A percentile compares a stretch with the other conserved stretches of the same genome.
phyloP scores from a whole-genome alignment of 1,139 yeast genomes.

The Kodamaea suecica region DNA sequence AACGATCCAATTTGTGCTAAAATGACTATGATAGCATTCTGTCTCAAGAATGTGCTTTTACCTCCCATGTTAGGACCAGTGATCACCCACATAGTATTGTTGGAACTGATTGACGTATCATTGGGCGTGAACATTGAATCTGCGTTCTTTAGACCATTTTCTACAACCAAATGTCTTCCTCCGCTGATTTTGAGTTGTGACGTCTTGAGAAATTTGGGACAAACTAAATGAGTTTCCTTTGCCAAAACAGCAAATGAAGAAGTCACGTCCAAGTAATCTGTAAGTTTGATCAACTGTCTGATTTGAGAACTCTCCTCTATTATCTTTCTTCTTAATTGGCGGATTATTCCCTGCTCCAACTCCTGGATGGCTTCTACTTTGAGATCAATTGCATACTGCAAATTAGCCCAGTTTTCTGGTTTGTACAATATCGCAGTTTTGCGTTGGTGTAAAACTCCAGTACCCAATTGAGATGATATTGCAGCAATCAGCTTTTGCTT shows the following conservation, averaged over 20 bases:
- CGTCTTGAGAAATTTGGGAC: constrained; percentile 62
- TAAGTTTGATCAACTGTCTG: constrained; percentile 42
- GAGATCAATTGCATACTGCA: constrained; percentile 28
- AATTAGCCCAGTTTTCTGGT: constrained; percentile 31
- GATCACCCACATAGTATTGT: constrained; percentile 57
- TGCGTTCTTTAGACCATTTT: constrained; percentile 57
- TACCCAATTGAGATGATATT: constrained; percentile 12
- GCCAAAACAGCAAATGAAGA: constrained; percentile 73
- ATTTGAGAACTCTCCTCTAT: constrained; percentile 37
- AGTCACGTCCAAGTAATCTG: constrained; percentile 72
- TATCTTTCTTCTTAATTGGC: constrained; percentile 37
- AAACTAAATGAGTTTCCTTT: constrained; percentile 54
- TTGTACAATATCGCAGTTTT: constrained; percentile 31
- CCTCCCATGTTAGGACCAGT: constrained; percentile 99
- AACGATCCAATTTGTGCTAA: constrained; percentile 87
- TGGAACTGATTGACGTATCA: constrained; percentile 37
- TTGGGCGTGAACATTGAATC: constrained; percentile 59
- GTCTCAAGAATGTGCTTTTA: constrained; percentile 85
- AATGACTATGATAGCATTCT: constrained; percentile 79
- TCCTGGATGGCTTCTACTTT: constrained; percentile 25
- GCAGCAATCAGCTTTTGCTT: constrained; percentile 27
- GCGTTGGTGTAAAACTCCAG: constrained; percentile 27
- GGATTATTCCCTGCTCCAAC: constrained; percentile 47
- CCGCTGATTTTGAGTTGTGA: constrained; percentile 43
- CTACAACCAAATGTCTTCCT: constrained; percentile 91